Evolutionary conservation across 805 yeast species (phyloP).

Genomic region (Barnettozyma vustinii): DNA sequence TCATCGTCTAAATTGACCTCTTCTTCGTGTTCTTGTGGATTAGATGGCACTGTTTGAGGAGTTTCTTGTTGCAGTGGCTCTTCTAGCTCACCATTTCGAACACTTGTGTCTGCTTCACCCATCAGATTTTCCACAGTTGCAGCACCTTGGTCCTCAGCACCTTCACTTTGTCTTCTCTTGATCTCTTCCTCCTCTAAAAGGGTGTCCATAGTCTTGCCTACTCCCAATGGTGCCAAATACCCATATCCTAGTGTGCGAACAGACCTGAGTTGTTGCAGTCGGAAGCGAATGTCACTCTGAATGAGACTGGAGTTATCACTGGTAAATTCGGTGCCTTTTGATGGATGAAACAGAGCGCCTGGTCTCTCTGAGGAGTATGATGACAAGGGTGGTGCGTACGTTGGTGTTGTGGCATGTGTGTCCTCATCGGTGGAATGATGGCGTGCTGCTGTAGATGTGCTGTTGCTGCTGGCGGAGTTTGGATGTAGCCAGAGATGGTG

Average conservation of each 20-base stretch:
- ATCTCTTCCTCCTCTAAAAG: conserved; percentile 27
- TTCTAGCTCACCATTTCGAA: conserved; percentile 1
- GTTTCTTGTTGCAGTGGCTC: not conserved
- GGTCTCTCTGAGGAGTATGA: conserved; percentile 47
- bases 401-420: conserved; percentile 5
- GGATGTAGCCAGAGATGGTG: conserved; percentile 38
- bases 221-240: conserved; percentile 53
- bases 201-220: conserved; percentile 47
- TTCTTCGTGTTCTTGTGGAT: conserved; percentile 5
- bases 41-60: not conserved
- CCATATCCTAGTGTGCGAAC: conserved; percentile 43
- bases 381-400: conserved; percentile 47
- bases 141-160: conserved; percentile 13
- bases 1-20: conserved; percentile 38
- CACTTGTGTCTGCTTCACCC: conserved; percentile 24
- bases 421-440: not conserved
- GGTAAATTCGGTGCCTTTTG: not conserved
- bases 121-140: conserved; percentile 27
- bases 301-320: conserved; percentile 3
- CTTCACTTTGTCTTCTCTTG: conserved; percentile 25
- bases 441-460: conserved; percentile 1
- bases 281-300: conserved; percentile 10
- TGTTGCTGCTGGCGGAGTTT: conserved; percentile 10
- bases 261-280: conserved; percentile 20
- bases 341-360: conserved; percentile 24